Percentiles rank a stretch among this genome's conserved stretches.
Conservation (phyloP, 306 rosid genomes). For the Mucuna pruriens region DNA sequence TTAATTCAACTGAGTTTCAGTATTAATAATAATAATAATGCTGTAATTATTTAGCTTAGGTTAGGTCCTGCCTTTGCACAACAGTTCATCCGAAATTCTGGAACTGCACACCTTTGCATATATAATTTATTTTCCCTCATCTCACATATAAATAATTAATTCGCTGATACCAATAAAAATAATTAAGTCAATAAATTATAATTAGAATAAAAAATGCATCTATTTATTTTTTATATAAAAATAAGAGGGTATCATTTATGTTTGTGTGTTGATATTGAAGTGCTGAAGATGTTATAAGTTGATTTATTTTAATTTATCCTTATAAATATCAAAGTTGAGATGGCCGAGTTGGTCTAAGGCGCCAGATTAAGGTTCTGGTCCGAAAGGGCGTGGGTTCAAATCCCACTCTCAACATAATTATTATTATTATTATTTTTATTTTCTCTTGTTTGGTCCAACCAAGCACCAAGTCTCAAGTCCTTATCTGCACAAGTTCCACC, state of each 20-base stretch:
- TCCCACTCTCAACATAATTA: slow-evolving; percentile 54
- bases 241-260: too few species aligned
- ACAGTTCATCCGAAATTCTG: background rate
- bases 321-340: slow-evolving; percentile 14
- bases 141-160: too few species aligned
- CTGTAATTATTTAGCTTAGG: background rate
- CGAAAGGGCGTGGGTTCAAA: slow-evolving; percentile 73
- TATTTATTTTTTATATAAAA: too few species aligned
- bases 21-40: background rate
- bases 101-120: background rate
- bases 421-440: fast-evolving
- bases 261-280: too few species aligned
- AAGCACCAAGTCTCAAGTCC: background rate
- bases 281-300: too few species aligned
- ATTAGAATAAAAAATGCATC: too few species aligned
- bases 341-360: slow-evolving; percentile 75
- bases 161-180: too few species aligned
- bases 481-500: slow-evolving; percentile 28
- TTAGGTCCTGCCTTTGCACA: background rate
- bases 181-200: too few species aligned
- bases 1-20: background rate
- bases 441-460: background rate
- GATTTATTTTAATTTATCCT: too few species aligned
- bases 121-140: too few species aligned
- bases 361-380: slow-evolving; percentile 71